Evolutionary conservation across 2,329 filamentous ascomycete genomes (phyloP), one percentile per base, ranked within the genome.

Genomic region (Penicillium sp.): DNA sequence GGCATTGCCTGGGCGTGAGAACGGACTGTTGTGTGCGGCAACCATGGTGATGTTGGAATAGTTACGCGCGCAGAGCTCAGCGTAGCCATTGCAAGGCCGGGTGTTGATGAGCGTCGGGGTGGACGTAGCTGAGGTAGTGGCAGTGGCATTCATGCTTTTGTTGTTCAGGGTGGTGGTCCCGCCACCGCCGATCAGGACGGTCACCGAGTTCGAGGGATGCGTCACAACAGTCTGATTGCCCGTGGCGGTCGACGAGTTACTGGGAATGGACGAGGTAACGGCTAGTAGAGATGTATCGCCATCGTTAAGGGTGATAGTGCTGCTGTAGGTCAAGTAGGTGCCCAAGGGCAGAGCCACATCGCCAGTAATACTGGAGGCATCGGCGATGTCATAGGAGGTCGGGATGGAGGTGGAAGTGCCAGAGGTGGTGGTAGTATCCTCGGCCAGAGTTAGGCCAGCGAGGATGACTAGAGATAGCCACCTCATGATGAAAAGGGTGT

Each of bases 21-120:
- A 95, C 9, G 88, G 87, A 37, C 87, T 89, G 74, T 95, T 95
- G 73, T 95, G 89, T 15, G 84, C 83, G 18, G 81, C 83, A 1
- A 95, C 80, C 61, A 87, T 78, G 49, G 88, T 91, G 68, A 93
- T 85, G 67, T 93, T 91, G 76, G 85, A 83, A 70, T 90, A 95
- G 59, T 82, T 84, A 51, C 88, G 81, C 5, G 71, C 72, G 74
- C 89, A 95, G 61, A 93, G 83, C 69, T 92, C 87, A 23, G 85
- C 72, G 59, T 88, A 83, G 66, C 83, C 83, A 70, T 95, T 95
- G 76, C 89, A 95, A 4, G 87, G 83, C 51, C 83, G 82, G 0
- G 87, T 91, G 68, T 91, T 92, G 40, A 79, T 81, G 1, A 65
- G 71, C 57, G 24, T 57, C 69, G 69, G 61, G 3, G 71, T 72